Evolutionary conservation across 2,329 filamentous ascomycete species (phyloP).

Genomic region (Neoarthrinium moseri): DNA sequence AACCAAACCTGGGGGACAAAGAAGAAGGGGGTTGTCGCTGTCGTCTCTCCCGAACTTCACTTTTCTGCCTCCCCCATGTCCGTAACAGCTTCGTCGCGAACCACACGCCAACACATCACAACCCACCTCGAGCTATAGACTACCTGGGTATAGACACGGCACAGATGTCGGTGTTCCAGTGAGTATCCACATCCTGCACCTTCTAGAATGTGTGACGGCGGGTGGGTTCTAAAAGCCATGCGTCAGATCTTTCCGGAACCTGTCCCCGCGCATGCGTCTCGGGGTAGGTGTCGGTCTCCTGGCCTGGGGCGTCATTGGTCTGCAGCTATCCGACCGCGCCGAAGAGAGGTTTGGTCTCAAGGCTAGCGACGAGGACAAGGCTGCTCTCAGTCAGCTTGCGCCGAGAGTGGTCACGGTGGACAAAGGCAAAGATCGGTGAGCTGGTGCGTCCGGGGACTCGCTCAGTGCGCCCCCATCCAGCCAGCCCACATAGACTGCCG

Average conservation of each 20-base stretch:
- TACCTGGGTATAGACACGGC: background rate
- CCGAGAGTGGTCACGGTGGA: constrained; percentile 65
- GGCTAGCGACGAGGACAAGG: constrained; percentile 71
- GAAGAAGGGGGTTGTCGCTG: background rate
- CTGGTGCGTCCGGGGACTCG: constrained; percentile 6
- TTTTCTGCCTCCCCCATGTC: background rate
- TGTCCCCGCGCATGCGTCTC: constrained; percentile 68
- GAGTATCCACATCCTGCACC: background rate
- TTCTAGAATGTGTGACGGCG: constrained; percentile 1
- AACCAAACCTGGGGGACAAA: no score
- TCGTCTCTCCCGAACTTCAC: background rate
- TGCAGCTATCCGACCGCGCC: constrained; percentile 70
- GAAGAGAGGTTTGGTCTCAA: constrained; percentile 73
- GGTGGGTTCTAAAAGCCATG: background rate
- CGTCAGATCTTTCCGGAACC: constrained; percentile 67
- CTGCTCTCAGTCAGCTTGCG: constrained; percentile 58
- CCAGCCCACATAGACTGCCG: background rate
- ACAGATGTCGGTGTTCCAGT: constrained; percentile 6
- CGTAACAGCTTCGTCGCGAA: constrained; percentile 3
- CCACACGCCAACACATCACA: constrained; percentile 7
- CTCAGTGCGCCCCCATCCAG: background rate
- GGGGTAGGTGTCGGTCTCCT: constrained; percentile 73
- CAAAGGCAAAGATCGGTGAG: constrained; percentile 29
- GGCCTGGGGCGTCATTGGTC: constrained; percentile 70
- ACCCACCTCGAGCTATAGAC: background rate